Evolutionary conservation across 148 eudicot genomes (phyloP).

Genomic region (Gaultheria prostrata): DNA sequence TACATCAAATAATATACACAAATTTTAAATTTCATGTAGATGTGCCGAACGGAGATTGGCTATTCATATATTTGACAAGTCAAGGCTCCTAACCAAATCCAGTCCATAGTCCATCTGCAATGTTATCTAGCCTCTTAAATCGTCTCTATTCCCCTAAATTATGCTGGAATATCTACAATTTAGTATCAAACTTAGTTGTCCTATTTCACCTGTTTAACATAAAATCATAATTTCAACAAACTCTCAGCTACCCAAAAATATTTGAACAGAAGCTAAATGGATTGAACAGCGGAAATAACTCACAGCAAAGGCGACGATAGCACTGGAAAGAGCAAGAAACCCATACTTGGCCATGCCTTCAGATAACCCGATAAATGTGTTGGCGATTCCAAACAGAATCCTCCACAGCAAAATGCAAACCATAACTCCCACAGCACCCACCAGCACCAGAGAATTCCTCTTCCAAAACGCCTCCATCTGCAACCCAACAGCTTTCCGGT

Average conservation of each 20-base stretch:
- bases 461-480: constrained; percentile 94
- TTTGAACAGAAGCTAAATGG: not conserved
- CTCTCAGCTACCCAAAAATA: not conserved
- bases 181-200: not conserved
- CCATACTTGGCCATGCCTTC: constrained; percentile 99
- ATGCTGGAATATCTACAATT: not conserved
- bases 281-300: constrained; percentile 34
- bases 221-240: not conserved
- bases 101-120: no score
- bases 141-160: not conserved
- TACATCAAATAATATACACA: not conserved
- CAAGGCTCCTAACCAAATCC: not conserved
- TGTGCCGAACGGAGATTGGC: not conserved
- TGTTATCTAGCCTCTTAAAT: not conserved
- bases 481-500: constrained; percentile 62
- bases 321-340: constrained; percentile 86
- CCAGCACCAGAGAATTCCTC: constrained; percentile 65
- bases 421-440: constrained; percentile 70
- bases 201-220: not conserved
- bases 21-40: not conserved
- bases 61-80: not conserved
- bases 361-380: constrained; percentile 77
- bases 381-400: constrained; percentile 86
- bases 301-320: constrained; percentile 92
- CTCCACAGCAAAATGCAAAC: constrained; percentile 84